Base-by-base conservation (phyloP, 345 rosid species). In the Eutrema yunnanense region DNA sequence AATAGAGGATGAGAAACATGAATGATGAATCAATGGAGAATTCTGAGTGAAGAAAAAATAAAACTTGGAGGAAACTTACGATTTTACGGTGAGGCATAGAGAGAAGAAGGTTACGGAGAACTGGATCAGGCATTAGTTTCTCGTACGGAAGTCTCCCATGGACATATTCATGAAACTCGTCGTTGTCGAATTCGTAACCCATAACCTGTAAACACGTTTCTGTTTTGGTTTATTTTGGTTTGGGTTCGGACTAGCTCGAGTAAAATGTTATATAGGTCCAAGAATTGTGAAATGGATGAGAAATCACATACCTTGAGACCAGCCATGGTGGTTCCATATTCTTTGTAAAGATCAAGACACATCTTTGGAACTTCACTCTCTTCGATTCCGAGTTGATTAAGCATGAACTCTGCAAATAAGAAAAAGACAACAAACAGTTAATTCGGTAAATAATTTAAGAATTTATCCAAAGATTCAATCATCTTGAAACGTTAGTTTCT, bases 271-370 rank as follows among this genome's bases (percentile, higher is more conserved):
- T 54, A 32, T 54, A 43, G 34, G 65, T 61, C 11, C 52, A 43
- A 16, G 33, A 65, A 49, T 12, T 0, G 26, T n/a, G 13, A 29
- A 61, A 29, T 61, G 50, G 27, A 3, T 42, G 49, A 62, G 67
- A 49, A 51, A 40, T 9, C 4, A 1, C 29, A 32, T 74, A 88
- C 98, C 93, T 88, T 88, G 10, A 94, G 82, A 72, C 98, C 98
- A 29, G 97, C 97, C 98, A 94, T 89, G 67, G 98, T 94, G 64
- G 98, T 94, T 76, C 97, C 98, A 77, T 91, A 54, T 71, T 94
- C 96, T 76, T 74, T 85, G 81, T 94, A 94, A 68, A 94, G 83
- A 22, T 91, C 97, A 79, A 91, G 51, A 77, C 97, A 91, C 89
- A 94, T 82, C 77, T 88, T 84, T 27, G 96, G 92, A 3, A 94